Conservation (phyloP, 2,329 filamentous ascomycete genomes). For the Ophiostoma sp. region DNA sequence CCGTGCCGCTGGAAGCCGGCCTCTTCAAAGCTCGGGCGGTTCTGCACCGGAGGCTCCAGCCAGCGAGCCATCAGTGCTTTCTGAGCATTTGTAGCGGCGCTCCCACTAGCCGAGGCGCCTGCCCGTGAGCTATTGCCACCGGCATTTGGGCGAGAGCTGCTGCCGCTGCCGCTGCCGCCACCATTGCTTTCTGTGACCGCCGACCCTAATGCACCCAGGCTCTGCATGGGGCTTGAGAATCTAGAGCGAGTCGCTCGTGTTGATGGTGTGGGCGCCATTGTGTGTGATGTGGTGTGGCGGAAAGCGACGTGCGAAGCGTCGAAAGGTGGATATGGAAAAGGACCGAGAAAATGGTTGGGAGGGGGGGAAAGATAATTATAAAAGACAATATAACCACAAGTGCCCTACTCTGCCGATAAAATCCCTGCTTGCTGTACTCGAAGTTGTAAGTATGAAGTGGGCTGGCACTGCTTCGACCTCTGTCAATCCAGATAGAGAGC, state of each 20-base stretch:
- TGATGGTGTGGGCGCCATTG: constrained; percentile 35
- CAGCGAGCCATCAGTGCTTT: constrained; percentile 47
- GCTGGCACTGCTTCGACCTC: background rate
- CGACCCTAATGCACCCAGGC: constrained; percentile 25
- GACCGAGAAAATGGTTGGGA: too few relatives aligned
- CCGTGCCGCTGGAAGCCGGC: constrained; percentile 66
- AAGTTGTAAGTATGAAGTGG: too few relatives aligned
- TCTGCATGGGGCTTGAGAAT: constrained; percentile 48
- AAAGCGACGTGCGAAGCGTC: background rate
- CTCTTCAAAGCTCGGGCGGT: constrained; percentile 70
- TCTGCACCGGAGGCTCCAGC: constrained; percentile 55
- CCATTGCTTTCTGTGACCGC: background rate
- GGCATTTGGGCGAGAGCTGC: background rate
- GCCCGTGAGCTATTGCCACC: background rate
- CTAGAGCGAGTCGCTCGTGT: constrained; percentile 51
- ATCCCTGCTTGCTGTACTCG: too few relatives aligned
- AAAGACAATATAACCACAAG: too few relatives aligned
- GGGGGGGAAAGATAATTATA: too few relatives aligned
- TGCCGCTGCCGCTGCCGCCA: background rate
- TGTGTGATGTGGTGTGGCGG: constrained; percentile 18
- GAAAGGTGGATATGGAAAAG: background rate
- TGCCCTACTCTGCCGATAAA: too few relatives aligned
- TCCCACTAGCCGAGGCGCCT: background rate
- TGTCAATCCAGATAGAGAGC: background rate
- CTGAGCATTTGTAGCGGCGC: constrained; percentile 35